Conservation (phyloP, 352 stramenopile genomes). For the Globisporangium megalacanthum region DNA sequence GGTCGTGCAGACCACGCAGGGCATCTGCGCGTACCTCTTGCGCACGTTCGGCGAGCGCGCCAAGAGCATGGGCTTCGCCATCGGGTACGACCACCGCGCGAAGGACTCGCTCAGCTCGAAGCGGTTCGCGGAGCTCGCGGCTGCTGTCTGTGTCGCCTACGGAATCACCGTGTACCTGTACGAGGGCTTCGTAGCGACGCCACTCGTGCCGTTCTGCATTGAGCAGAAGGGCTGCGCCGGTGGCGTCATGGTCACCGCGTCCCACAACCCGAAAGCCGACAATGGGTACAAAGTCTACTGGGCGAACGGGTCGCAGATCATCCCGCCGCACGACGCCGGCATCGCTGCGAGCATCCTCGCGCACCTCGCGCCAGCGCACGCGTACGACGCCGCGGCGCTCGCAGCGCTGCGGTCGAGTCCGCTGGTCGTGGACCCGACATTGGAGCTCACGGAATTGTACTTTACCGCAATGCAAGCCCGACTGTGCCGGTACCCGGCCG, state of each 20-base stretch:
- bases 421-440: constrained; percentile 61
- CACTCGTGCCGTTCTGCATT: constrained; percentile 89
- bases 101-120: constrained; percentile 78
- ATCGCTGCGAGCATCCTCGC: constrained; percentile 90
- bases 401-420: constrained; percentile 26
- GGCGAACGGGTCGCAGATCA: constrained; percentile 96
- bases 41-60: constrained; percentile 62
- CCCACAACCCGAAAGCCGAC: constrained; percentile 98
- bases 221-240: constrained; percentile 73
- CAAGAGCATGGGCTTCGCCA: constrained; percentile 74
- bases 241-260: constrained; percentile 94
- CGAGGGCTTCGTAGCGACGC: constrained; percentile 92
- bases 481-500: constrained; percentile 61
- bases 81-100: constrained; percentile 90
- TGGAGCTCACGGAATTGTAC: constrained; percentile 69
- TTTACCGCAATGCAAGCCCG: constrained; percentile 43
- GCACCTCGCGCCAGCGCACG: constrained; percentile 87
- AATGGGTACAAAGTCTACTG: constrained; percentile 98
- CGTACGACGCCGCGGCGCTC: constrained; percentile 50
- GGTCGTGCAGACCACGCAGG: constrained; percentile 90
- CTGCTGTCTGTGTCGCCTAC: constrained; percentile 69
- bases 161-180: constrained; percentile 91
- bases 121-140: constrained; percentile 83
- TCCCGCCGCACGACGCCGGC: constrained; percentile 91
- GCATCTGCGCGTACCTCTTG: constrained; percentile 84